Evolutionary conservation across 1,139 yeast genomes (phyloP).

Genomic region (Taiozyma sp.): DNA sequence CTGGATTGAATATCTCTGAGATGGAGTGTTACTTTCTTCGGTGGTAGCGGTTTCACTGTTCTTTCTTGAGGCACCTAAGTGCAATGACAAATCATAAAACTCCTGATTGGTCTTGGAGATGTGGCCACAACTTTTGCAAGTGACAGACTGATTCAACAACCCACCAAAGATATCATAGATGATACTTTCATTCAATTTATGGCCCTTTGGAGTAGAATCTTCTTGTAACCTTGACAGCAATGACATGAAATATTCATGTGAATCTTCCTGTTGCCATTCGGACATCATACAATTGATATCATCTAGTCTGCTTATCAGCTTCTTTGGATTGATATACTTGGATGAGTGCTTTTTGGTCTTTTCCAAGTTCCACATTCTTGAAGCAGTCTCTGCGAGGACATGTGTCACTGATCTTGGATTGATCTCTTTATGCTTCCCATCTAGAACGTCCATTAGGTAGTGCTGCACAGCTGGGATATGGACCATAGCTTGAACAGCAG

Average conservation of each 20-base stretch:
- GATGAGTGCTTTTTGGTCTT: conserved; percentile 26
- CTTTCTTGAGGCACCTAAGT: conserved; percentile 32
- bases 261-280: conserved; percentile 96
- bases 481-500: conserved; percentile 85
- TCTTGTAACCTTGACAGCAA: conserved; percentile 83
- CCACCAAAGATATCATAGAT: conserved; percentile 95
- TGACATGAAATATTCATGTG: conserved; percentile 95
- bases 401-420: conserved; percentile 59
- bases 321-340: conserved; percentile 64
- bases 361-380: conserved; percentile 53
- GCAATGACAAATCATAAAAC: conserved; percentile 84
- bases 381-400: conserved; percentile 66
- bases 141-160: conserved; percentile 72
- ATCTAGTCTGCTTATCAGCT: conserved; percentile 62
- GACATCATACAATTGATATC: conserved; percentile 96
- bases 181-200: conserved; percentile 72
- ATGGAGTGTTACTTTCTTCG: conserved; percentile 1
- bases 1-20: conserved; percentile 54
- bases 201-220: conserved; percentile 86
- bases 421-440: conserved; percentile 44
- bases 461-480: conserved; percentile 91
- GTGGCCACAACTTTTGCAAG: conserved; percentile 74
- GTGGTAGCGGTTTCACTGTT: conserved; percentile 10
- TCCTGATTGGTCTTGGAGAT: conserved; percentile 91
- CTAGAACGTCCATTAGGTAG: conserved; percentile 61